These are phyloP conservation scores for Aspergillus sclerotioniger DNA, from an alignment of 495 filamentous ascomycete genomes.

Conservation along the genomic window DNA sequence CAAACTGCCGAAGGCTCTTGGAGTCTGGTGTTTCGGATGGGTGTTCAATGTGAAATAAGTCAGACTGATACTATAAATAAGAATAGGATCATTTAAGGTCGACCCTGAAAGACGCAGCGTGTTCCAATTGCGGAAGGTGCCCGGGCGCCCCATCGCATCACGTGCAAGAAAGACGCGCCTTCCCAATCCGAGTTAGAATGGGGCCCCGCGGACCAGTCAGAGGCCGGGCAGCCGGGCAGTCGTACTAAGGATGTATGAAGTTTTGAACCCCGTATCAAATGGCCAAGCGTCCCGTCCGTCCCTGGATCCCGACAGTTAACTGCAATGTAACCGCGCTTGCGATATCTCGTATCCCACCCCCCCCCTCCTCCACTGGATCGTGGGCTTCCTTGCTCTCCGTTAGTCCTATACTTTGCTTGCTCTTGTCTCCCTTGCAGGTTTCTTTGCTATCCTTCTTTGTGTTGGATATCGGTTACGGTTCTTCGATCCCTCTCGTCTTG, in stretches of 20 bases:
- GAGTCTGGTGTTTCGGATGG: not conserved
- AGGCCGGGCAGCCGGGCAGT: not conserved
- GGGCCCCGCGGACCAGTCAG: not conserved
- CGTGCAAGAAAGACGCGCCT: not conserved
- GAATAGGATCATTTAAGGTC: not conserved
- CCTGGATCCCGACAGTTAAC: not conserved
- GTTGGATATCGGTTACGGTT: not conserved
- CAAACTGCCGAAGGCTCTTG: not conserved
- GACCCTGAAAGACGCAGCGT: not conserved
- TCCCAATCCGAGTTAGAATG: not conserved
- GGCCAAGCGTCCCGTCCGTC: not conserved
- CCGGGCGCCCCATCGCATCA: not conserved
- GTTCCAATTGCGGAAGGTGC: not conserved
- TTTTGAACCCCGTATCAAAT: too few species aligned
- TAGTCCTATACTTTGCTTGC: not conserved
- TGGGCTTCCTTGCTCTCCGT: not conserved
- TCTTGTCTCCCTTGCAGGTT: conserved; percentile 1
- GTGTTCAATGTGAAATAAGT: not conserved
- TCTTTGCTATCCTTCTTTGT: not conserved
- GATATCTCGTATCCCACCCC: not conserved
- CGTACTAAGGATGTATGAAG: too few species aligned
- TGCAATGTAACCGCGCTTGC: not conserved
- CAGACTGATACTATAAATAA: not conserved
- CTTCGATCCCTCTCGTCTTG: not conserved
- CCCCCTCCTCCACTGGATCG: not conserved